Conservation (phyloP, 2,329 filamentous ascomycete species). For the Fusarium foetens region DNA sequence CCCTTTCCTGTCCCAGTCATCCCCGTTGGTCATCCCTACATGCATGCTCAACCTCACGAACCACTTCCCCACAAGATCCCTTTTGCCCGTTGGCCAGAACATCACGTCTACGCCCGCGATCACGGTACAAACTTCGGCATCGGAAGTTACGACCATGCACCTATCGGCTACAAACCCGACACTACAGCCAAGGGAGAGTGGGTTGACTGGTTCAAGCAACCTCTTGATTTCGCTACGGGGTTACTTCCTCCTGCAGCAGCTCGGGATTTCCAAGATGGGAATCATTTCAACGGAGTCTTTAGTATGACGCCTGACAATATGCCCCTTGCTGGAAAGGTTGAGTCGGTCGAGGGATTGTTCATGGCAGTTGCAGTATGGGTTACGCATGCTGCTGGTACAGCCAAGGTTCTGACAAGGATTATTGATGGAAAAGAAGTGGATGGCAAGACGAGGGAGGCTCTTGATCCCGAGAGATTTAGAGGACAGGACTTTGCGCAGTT, state of each 20-base stretch:
- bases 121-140: slow-evolving; percentile 37
- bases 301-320: slow-evolving; percentile 44
- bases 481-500: slow-evolving; percentile 16
- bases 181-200: slow-evolving; percentile 30
- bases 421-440: slow-evolving; percentile 29
- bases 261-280: slow-evolving; percentile 12
- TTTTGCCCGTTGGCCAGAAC: slow-evolving; percentile 39
- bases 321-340: slow-evolving; percentile 28
- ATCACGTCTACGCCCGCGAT: slow-evolving; percentile 39
- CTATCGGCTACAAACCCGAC: slow-evolving; percentile 15
- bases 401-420: slow-evolving; percentile 23
- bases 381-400: slow-evolving; percentile 34
- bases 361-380: slow-evolving; percentile 41
- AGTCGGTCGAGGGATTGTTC: slow-evolving; percentile 13
- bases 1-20: slow-evolving; percentile 35
- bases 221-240: slow-evolving; percentile 12
- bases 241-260: slow-evolving; percentile 22
- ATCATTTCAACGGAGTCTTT: slow-evolving; percentile 40
- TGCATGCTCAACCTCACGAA: slow-evolving; percentile 2
- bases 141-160: slow-evolving; percentile 37
- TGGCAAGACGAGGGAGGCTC: not conserved
- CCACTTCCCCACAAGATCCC: not conserved
- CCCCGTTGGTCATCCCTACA: slow-evolving; percentile 41
- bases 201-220: slow-evolving; percentile 27
- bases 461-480: slow-evolving; percentile 34